Conservation (phyloP, 306 rosid species). For the Macrotyloma uniflorum region DNA sequence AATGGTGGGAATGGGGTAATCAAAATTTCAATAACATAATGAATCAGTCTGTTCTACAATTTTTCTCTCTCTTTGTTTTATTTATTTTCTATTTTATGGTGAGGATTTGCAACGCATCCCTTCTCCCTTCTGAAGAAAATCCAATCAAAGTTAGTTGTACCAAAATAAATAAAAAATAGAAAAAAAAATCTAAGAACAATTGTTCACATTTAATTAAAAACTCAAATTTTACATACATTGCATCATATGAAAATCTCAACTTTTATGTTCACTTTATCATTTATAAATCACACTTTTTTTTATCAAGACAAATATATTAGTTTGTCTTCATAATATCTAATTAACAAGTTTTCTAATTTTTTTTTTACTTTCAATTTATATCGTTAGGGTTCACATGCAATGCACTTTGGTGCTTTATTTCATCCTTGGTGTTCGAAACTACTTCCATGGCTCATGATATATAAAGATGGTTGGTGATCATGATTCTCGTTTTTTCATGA, state of each 20-base stretch:
- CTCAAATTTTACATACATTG: not conserved
- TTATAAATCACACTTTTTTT: not conserved
- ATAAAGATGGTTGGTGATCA: not conserved
- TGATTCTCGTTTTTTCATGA: not conserved
- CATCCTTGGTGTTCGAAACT: not conserved
- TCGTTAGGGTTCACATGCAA: constrained; percentile 28
- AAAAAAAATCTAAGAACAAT: not conserved
- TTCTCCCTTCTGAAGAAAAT: not conserved
- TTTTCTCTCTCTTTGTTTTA: not conserved
- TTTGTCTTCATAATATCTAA: not conserved
- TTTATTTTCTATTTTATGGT: not conserved
- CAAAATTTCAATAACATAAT: not conserved
- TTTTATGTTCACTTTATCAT: not conserved
- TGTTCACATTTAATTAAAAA: not conserved
- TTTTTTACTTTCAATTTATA: not conserved
- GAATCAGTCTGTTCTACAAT: not conserved
- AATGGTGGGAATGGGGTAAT: not conserved
- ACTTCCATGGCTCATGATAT: no score
- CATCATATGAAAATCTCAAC: not conserved
- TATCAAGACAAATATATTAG: not conserved
- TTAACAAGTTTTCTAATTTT: not conserved
- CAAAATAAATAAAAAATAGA: not conserved
- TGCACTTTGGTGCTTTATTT: not conserved
- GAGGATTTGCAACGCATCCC: not conserved
- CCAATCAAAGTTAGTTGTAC: no score